Base-by-base conservation (phyloP, 768 basidiomycete genomes). In the Termitomyces sp. region DNA sequence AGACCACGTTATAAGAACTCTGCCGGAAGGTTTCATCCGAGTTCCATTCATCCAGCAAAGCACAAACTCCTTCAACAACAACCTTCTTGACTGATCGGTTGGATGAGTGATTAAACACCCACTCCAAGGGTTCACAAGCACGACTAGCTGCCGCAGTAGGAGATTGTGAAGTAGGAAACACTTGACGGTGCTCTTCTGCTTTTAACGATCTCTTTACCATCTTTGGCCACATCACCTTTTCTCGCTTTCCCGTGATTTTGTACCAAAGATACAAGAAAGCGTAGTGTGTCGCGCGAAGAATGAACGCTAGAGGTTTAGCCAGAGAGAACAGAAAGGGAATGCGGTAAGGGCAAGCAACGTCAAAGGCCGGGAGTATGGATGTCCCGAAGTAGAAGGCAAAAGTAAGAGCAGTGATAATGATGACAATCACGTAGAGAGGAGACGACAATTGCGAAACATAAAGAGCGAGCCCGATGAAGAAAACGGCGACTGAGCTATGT, bases 401-500 rank as follows among this genome's bases (percentile, higher is more conserved):
- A 18, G 47, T 49, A n/a, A 56, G 22, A 39, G 28, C 34, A 7
- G 39, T 33, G 31, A 56, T 42, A 16, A 42, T 7, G 20, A 24
- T 10, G 5, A 56, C 28, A 18, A 42, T 13, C 5, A 9, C 20
- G 12, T 39, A 41, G 12, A 56, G 31, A 5, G 29, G 29, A 13
- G 20, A 18, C 2, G 48, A 56, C 26, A 58, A n/a, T 26, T 46
- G 39, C 7, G 52, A 54, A 6, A 48, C 45, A 49, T 54, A 58
- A 8, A 58, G 46, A 9, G 54, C 55, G 3, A 70, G 66, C 16
- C 66, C 63, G 12, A 55, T 28, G 24, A 63, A 50, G 33, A 64
- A 75, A 45, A 64, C 29, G 18, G 51, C 39, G 9, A 64, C 59
- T 13, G 63, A 60, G 22, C 54, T 20, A 16, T 64, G 62, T 13